Base-by-base conservation (phyloP, 495 filamentous ascomycete species). In the Hypoxylon rickii region DNA sequence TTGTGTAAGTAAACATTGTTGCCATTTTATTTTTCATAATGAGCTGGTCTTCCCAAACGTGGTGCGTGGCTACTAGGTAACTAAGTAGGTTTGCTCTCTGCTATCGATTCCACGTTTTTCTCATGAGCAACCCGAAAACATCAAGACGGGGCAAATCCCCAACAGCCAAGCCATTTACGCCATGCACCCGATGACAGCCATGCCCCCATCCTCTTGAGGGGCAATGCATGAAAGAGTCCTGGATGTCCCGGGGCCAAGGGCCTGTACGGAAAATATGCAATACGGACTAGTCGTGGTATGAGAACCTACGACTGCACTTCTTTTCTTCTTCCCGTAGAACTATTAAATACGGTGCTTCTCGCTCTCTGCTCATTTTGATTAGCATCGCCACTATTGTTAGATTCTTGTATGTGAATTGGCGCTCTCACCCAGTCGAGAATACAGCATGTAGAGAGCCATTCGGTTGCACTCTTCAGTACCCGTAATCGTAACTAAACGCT, bases 371-470 rank as follows among this genome's bases (percentile, higher is more conserved):
- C 13, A 54, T 33, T 31, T n/a, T 56, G 33, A 62, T 52, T 44
- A 58, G 31, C 49, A 63, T 36, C 31, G 36, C 13, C n/a, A n/a
- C n/a, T n/a, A n/a, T n/a, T 44, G 39, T 24, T 19, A 21, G 20
- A 18, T 37, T 2, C 41, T 37, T 6, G 39, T 24, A 40, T 32
- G 41, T 33, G 34, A 50, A 34, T 48, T 64, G 34, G 46, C 51
- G 37, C 63, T 83, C 90, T 83, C 76, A 96, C 94, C 94, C 66
- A 98, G 89, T 78, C 94, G 81, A 21, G 89, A 90, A 69, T 98
- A 98, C 24, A 98, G 85, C 93, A 98, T 96, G 72, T 97, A 98
- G 42, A 98, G 78, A 17, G 94, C 94, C 92, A 98, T 97, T 73
- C 96, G 88, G 74, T 98, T 98, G 77, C 91, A 96, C 69, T 97